phyloP scores from a whole-genome alignment of 345 rosid genomes.

The Pelargonium nanum region DNA sequence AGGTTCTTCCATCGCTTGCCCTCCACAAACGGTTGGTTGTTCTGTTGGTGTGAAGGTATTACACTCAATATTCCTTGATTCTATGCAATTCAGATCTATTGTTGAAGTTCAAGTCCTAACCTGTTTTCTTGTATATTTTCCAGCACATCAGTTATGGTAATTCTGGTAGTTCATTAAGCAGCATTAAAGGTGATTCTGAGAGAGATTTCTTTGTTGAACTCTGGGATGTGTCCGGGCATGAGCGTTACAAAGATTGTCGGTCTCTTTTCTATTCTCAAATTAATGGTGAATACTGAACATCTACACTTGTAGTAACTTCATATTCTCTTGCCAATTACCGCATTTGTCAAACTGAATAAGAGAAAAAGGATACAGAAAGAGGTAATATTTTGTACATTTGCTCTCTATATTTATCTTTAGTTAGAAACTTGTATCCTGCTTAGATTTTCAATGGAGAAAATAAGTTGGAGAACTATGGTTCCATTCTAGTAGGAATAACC shows the following conservation, averaged over 20 bases:
- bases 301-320: neutral
- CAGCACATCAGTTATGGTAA: constrained; percentile 76
- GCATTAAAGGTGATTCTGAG: constrained; percentile 77
- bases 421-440: neutral
- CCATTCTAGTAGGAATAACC: no score
- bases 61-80: constrained; percentile 1
- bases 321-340: neutral
- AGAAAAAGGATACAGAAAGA: no score
- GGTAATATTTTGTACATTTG: no score
- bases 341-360: neutral
- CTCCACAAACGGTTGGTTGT: constrained; percentile 95
- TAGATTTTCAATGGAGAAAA: neutral
- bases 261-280: constrained; percentile 89
- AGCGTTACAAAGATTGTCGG: constrained; percentile 95
- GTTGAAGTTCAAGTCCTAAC: constrained; percentile 11
- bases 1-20: constrained; percentile 56
- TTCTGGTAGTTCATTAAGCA: constrained; percentile 81
- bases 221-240: constrained; percentile 99
- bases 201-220: constrained; percentile 98
- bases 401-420: neutral
- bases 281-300: constrained; percentile 42
- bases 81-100: constrained; percentile 5
- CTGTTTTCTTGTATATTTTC: constrained; percentile 9
- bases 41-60: constrained; percentile 88
- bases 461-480: no score